Conservation (phyloP, 2,329 filamentous ascomycete species). For the Fusarium luffae region DNA sequence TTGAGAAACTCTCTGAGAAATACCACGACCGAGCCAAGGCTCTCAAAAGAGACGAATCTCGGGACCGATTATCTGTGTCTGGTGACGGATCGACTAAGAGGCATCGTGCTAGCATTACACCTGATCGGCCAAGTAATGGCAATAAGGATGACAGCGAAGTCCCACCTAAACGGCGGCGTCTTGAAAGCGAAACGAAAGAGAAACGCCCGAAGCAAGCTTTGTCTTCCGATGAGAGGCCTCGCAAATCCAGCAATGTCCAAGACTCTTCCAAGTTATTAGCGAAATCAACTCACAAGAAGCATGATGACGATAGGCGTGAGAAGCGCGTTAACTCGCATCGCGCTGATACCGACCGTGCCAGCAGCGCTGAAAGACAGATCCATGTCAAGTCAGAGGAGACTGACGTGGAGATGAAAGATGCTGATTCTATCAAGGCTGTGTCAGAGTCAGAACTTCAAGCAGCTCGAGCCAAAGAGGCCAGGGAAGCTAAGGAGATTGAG, state of each 20-base stretch:
- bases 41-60: conserved; percentile 70
- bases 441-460: conserved; percentile 49
- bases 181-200: conserved; percentile 66
- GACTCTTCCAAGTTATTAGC: conserved; percentile 53
- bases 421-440: conserved; percentile 47
- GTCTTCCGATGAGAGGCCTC: conserved; percentile 60
- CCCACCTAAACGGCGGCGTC: conserved; percentile 66
- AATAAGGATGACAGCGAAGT: conserved; percentile 65
- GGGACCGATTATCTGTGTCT: conserved; percentile 62
- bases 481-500: conserved; percentile 33
- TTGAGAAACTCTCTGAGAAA: conserved; percentile 59
- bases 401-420: conserved; percentile 68
- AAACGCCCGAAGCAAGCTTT: conserved; percentile 57
- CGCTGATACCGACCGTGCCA: conserved; percentile 56
- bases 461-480: conserved; percentile 50
- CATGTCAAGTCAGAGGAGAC: conserved; percentile 67
- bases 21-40: conserved; percentile 70
- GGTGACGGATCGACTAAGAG: conserved; percentile 67
- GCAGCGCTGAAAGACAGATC: conserved; percentile 60
- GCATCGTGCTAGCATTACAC: conserved; percentile 68
- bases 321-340: conserved; percentile 55
- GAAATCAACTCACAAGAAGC: conserved; percentile 53
- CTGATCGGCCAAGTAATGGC: conserved; percentile 61
- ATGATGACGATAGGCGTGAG: conserved; percentile 56
- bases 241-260: conserved; percentile 56